Evolutionary conservation across 306 rosid genomes (phyloP).

Genomic region (Vigna reflexopilosa): DNA sequence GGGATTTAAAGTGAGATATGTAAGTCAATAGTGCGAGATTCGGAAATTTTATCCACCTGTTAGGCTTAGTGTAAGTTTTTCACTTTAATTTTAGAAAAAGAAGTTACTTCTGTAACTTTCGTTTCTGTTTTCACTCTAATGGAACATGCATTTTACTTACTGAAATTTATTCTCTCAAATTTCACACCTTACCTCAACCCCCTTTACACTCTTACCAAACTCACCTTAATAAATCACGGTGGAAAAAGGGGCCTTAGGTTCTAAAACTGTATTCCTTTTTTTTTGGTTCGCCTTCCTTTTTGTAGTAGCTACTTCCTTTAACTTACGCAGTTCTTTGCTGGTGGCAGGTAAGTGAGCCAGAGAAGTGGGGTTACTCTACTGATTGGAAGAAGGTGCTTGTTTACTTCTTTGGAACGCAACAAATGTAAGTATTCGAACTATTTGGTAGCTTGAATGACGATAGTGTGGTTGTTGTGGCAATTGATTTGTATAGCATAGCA

Average conservation of each 20-base stretch:
- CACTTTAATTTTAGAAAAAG: neutral
- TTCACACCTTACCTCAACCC: neutral
- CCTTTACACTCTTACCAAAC: neutral
- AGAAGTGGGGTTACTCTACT: slow-evolving; percentile 87
- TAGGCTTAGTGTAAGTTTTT: neutral
- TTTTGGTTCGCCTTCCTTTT: neutral
- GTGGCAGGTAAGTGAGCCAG: slow-evolving; percentile 93
- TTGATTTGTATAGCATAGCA: neutral
- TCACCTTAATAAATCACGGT: neutral
- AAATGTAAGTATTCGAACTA: slow-evolving; percentile 70
- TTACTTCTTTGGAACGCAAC: slow-evolving; percentile 92
- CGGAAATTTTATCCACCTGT: neutral
- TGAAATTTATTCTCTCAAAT: neutral
- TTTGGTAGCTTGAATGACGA: neutral
- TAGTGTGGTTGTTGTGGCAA: slow-evolving; percentile 14
- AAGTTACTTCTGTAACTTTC: neutral
- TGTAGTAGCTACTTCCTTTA: slow-evolving; percentile 14
- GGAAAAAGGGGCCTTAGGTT: neutral
- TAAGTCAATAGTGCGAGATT: neutral
- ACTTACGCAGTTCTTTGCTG: slow-evolving; percentile 48
- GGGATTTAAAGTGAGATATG: neutral
- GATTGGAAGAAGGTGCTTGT: slow-evolving; percentile 98
- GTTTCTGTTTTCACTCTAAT: neutral
- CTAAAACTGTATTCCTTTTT: neutral
- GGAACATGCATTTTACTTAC: neutral